Base-by-base conservation (phyloP, 140 eudicot genomes). In the Oenanthe javanica region DNA sequence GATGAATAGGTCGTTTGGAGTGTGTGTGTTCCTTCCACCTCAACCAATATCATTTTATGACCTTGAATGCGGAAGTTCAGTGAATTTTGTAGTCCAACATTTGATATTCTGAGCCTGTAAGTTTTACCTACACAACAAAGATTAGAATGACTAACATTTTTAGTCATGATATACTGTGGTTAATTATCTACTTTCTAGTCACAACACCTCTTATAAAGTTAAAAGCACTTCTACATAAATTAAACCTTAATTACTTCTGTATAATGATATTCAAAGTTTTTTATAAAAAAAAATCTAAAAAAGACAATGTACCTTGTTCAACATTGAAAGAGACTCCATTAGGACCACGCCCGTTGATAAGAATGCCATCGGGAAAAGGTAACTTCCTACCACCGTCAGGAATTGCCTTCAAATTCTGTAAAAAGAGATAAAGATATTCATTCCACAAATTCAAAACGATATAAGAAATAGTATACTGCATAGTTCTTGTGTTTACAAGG, bases 341-440 rank as follows among this genome's bases (percentile, higher is more conserved):
- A 25, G 93, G 87, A n/a, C 98, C 98, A 76, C 91, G 98, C 1
- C 99, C 99, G 51, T 96, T 96, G 70, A 96, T 91, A 76, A 96
- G 99, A 84, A 96, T 87, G 6, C 96, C 97, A 48, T 84, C 89
- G 21, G 99, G 99, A 40, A 82, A 87, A 9, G 93, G 97, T 70
- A 96, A 77, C 81, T 81, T 91, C 31, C 84, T 87, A 82, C 99
- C 99, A 64, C 77, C 71, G 61, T 93, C 99, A 50, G 93, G 91
- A 77, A 87, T 87, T 49, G 83, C 82, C 81, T 79, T 89, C 87
- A 96, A 84, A 45, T 50, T 57, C 99, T 96, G 88, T 64, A 78
- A 72, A 14, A 72, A 72, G 10, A 72, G 74, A 72, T 11, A 13
- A 45, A 47, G 12, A 48, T 66, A 27, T 64, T 64, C 72, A 64